A percentile compares a stretch with the other conserved stretches of the same genome.
Evolutionary conservation across 306 rosid genomes (phyloP).

Genomic region (Pachyrhizus erosus): DNA sequence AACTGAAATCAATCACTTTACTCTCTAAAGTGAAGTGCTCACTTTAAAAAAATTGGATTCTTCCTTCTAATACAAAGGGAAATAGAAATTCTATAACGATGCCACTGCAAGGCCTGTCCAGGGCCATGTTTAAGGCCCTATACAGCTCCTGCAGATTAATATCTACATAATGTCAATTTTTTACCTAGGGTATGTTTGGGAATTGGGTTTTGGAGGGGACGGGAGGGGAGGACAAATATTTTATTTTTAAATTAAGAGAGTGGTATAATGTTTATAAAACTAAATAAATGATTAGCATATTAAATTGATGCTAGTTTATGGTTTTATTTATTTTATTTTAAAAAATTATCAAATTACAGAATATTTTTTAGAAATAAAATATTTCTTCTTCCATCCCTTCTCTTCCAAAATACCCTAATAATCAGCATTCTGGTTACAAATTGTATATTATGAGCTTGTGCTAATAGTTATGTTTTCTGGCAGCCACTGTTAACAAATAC

Average conservation of each 20-base stretch:
- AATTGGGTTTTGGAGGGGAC: background rate
- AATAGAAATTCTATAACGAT: constrained; percentile 11
- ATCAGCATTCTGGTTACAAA: background rate
- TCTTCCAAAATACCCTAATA: background rate
- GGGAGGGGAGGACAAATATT: background rate
- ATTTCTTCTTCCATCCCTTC: background rate
- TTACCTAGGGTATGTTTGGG: background rate
- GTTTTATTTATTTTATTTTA: background rate
- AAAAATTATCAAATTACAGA: background rate
- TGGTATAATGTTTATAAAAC: background rate
- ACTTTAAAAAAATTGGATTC: background rate
- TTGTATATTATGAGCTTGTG: constrained; percentile 15
- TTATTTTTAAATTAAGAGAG: background rate
- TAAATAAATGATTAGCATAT: background rate
- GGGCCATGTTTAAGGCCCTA: background rate
- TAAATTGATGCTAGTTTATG: background rate
- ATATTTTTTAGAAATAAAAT: background rate
- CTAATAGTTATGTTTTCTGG: constrained; percentile 21
- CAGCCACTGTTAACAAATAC: constrained; percentile 29
- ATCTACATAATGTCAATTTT: constrained; percentile 16
- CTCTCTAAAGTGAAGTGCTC: background rate
- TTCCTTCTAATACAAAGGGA: constrained; percentile 16
- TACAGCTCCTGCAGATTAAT: constrained; percentile 22
- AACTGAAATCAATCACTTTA: background rate
- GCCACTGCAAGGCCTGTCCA: constrained; percentile 22